A percentile compares a stretch with the other conserved stretches of the same genome.
Evolutionary conservation across 208 protist species (phyloP).

Genomic region (Leptomonas pyrrhocoris): DNA sequence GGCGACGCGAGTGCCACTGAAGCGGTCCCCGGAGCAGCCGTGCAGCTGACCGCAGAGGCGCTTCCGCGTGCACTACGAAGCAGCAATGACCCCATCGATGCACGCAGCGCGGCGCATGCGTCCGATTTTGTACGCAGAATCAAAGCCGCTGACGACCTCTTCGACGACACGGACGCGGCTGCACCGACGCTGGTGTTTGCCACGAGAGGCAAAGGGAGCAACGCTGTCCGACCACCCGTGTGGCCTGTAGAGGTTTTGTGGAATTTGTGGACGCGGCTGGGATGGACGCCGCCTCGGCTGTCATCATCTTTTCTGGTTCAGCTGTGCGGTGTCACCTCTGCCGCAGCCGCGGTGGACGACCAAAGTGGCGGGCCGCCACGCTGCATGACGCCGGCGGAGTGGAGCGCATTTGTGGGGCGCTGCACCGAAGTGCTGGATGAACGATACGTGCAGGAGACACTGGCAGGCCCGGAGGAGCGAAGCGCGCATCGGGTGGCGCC

Average conservation of each 20-base stretch:
- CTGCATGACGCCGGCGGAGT: neutral
- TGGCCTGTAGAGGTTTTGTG: slow-evolving; percentile 21
- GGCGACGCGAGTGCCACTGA: neutral
- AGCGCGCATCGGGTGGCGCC: no score
- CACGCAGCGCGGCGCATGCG: neutral
- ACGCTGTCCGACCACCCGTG: neutral
- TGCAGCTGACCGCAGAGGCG: neutral
- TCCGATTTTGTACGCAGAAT: neutral
- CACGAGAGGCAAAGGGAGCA: neutral
- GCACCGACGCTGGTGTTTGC: neutral
- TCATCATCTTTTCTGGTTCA: slow-evolving; percentile 2
- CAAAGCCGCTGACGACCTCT: neutral
- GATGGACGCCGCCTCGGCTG: slow-evolving; percentile 21
- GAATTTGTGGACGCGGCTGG: slow-evolving; percentile 27
- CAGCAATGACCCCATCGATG: neutral
- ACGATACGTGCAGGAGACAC: neutral
- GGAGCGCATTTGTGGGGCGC: neutral
- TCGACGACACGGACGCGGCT: neutral
- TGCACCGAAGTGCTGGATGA: neutral
- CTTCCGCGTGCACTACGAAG: neutral
- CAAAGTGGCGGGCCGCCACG: neutral
- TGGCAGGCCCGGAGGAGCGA: neutral
- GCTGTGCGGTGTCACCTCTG: neutral
- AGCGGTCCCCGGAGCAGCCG: neutral
- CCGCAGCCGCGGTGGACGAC: no score